Percentiles rank a stretch among this genome's conserved stretches.
These are phyloP conservation scores for Trypanosoma avium DNA, from an alignment of 208 protist species.

Conservation along the genomic window DNA sequence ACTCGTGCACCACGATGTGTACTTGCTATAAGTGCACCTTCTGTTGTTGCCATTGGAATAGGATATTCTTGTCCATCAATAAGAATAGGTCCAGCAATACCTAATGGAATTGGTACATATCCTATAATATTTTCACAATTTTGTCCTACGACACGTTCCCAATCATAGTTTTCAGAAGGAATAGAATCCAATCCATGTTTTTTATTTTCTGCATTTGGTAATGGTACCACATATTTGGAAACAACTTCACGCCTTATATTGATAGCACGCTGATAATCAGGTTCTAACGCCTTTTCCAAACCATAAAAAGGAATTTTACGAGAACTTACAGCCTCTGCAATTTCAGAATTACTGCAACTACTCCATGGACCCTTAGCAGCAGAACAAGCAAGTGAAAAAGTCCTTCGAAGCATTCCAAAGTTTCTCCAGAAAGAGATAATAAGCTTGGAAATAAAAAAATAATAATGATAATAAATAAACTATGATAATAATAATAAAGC, in stretches of 20 bases:
- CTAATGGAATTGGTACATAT: constrained; percentile 96
- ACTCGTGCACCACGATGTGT: constrained; percentile 96
- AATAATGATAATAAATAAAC: constrained; percentile 2
- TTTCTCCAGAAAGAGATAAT: not conserved
- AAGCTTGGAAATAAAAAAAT: constrained; percentile 2
- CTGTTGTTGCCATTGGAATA: constrained; percentile 98
- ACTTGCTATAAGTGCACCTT: constrained; percentile 96
- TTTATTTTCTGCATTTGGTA: constrained; percentile 18
- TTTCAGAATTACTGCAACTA: constrained; percentile 62
- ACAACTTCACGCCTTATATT: constrained; percentile 82
- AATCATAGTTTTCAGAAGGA: constrained; percentile 91
- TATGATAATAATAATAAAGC: constrained; percentile 3
- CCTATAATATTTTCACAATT: constrained; percentile 97
- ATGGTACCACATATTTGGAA: constrained; percentile 21
- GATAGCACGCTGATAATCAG: constrained; percentile 89
- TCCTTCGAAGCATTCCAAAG: constrained; percentile 28
- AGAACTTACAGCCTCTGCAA: constrained; percentile 62
- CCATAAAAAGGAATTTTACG: constrained; percentile 87
- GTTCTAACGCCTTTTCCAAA: constrained; percentile 79
- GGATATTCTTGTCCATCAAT: constrained; percentile 89
- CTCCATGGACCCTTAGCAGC: constrained; percentile 43
- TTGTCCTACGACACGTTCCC: constrained; percentile 87
- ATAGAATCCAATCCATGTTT: constrained; percentile 62
- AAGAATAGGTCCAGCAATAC: constrained; percentile 93
- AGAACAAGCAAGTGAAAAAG: constrained; percentile 15